These are phyloP conservation scores for Lachnellula cervina DNA, from an alignment of 2,329 filamentous ascomycete species.

Conservation along the genomic window DNA sequence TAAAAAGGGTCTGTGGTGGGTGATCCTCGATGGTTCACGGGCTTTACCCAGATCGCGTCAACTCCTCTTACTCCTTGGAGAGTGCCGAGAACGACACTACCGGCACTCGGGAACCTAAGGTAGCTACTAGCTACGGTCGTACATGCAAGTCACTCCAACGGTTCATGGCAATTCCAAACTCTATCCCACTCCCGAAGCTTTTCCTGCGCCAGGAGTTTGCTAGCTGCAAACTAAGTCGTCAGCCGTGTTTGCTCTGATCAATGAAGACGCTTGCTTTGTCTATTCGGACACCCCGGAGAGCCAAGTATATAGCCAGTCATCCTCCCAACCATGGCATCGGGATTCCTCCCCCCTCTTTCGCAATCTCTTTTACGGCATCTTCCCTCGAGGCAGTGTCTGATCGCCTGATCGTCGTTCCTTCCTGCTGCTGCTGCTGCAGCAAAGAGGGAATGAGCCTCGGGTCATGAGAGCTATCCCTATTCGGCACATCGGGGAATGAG, in stretches of 20 bases:
- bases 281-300: not conserved
- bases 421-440: not conserved
- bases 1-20: not conserved
- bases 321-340: conserved; percentile 2
- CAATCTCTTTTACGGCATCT: not conserved
- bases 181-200: not conserved
- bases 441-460: too few relatives aligned
- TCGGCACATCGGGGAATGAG: not conserved
- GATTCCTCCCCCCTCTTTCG: not conserved
- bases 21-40: not conserved
- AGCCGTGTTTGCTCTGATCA: not conserved
- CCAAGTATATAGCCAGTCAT: not conserved
- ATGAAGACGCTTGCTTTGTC: not conserved
- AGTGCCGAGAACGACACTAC: conserved; percentile 1
- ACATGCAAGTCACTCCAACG: not conserved
- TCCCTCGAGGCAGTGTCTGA: not conserved
- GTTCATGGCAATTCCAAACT: not conserved
- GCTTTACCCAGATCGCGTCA: not conserved
- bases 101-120: not conserved
- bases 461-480: not conserved
- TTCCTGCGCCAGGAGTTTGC: not conserved
- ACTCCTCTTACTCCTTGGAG: not conserved
- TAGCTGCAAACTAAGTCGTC: not conserved
- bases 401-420: not conserved
- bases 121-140: not conserved